Evolutionary conservation across 176 grass and related monocot species (phyloP), one percentile per base, ranked within the genome.

Genomic region (Eragrostis nindensis): DNA sequence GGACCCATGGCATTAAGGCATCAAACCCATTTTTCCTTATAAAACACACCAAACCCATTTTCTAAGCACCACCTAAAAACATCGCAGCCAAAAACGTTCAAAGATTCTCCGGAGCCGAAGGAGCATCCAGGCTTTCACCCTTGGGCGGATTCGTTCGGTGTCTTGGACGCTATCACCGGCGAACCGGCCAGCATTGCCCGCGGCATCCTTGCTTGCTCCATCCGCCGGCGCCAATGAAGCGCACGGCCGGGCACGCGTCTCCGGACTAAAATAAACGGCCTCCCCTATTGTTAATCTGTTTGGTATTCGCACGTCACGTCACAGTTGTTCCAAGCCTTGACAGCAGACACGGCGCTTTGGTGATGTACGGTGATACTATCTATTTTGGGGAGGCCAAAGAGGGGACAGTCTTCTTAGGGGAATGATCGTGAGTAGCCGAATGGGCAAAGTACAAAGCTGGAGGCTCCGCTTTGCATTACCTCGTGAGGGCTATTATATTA

Each of bases 121-220:
- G 76, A n/a, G 87, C 78, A 89, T 85, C 82, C 71, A 39, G 10
- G 47, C 77, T 32, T 75, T 66, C 70, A 64, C 19, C 4, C 77
- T 27, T 81, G 16, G 71, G 77, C 73, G 52, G 82, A 81, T 89
- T 80, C 82, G 76, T 29, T 73, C 17, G 4, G 47, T 40, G 46
- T 1, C 18, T 77, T 85, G 73, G 87, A 89, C 71, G 82, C 26
- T 71, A 67, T 36, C 87, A 7, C 71, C 21, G 5, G 54, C 17
- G 76, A 70, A 39, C 19, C 44, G 13, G 18, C 68, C 61, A 60
- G 12, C 11, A 22, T 17, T 22, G 21, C 38, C 17, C 55, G 14
- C 19, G 44, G 64, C 63, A 70, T 76, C 87, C 71, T 62, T 38
- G 38, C 61, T 73, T 53, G 52, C 74, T 22, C 66, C 76, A 38